Percentiles rank a stretch among this genome's conserved stretches.
phyloP scores from a whole-genome alignment of 2,329 filamentous ascomycete species.

The Alternaria sp. region DNA sequence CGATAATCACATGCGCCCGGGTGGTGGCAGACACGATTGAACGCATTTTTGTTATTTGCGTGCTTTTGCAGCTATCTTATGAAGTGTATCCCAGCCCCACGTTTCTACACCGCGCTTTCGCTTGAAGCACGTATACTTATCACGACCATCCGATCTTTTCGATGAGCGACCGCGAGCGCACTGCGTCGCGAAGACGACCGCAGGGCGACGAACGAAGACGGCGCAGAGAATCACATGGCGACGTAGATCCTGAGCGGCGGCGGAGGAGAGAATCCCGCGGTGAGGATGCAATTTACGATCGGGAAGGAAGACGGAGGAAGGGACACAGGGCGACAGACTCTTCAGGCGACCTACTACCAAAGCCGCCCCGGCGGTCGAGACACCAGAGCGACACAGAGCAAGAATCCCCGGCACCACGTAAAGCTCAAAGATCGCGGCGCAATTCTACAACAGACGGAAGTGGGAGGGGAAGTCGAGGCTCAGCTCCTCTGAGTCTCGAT shows the following conservation, averaged over 20 bases:
- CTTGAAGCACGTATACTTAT: background rate
- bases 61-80: background rate
- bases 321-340: conserved; percentile 50
- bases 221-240: conserved; percentile 36
- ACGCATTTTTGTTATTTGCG: conserved; percentile 5
- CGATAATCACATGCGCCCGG: conserved; percentile 6
- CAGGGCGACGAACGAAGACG: conserved; percentile 38
- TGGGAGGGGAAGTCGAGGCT: conserved; percentile 33
- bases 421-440: conserved; percentile 23
- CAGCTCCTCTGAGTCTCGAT: conserved; percentile 56
- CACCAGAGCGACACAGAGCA: conserved; percentile 42
- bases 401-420: conserved; percentile 33
- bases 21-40: background rate
- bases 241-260: conserved; percentile 28
- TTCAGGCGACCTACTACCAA: conserved; percentile 44
- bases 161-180: conserved; percentile 29
- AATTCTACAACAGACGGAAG: conserved; percentile 36
- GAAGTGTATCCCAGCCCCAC: conserved; percentile 23
- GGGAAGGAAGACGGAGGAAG: conserved; percentile 36
- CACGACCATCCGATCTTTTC: conserved; percentile 7
- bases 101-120: conserved; percentile 13
- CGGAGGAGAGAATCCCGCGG: conserved; percentile 26
- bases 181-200: conserved; percentile 28
- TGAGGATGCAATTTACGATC: conserved; percentile 27
- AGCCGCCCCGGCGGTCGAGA: conserved; percentile 23